Base-by-base conservation (phyloP, 768 basidiomycete species). In the Hortiboletus campestris region DNA sequence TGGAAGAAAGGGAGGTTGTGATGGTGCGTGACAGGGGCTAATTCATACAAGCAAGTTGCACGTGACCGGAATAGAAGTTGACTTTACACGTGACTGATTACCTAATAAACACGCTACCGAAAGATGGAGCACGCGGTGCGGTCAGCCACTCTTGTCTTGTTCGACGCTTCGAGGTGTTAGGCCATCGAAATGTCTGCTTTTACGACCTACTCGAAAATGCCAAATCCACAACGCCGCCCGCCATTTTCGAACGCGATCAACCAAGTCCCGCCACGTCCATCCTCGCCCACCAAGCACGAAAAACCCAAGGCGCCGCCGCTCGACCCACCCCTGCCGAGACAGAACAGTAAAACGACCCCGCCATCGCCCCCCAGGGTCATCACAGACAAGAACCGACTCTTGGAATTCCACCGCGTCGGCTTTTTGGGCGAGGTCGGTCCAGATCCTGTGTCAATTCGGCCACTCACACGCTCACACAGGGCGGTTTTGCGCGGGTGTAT, bases 401-500 rank as follows among this genome's bases (percentile, higher is more conserved):
- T 83, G 55, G 79, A 84, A 51, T 90, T 85, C 63, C 76, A 79
- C 38, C 81, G 91, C 46, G 83, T 94, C 28, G 89, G 89, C 20
- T 91, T 95, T 67, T 75, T 97, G 49, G 94, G 94, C 62, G 94
- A 97, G 85, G 91, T 93, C 57, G 7, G 56, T 58, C 34, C 17
- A 11, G 14, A 14, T 6, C 32, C 4, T 11, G 28, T 19, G 14
- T 8, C 17, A 17, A 41, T 14, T 19, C 8, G 9, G 10, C 14
- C 36, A 41, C 29, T 53, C 40, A 48, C 49, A 34, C 42, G 17
- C 1, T 45, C 17, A 22, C 9, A 47, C 58, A 84, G 81, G 96
- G 96, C 62, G 96, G 96, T 1, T 99, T 99, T 68, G 96, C 96
- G 1, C 83, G 95, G 38, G 96, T 99, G 4, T 99, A 96, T 65